phyloP scores from a whole-genome alignment of 441 rosid genomes.

The Gossypium schwendimanii region DNA sequence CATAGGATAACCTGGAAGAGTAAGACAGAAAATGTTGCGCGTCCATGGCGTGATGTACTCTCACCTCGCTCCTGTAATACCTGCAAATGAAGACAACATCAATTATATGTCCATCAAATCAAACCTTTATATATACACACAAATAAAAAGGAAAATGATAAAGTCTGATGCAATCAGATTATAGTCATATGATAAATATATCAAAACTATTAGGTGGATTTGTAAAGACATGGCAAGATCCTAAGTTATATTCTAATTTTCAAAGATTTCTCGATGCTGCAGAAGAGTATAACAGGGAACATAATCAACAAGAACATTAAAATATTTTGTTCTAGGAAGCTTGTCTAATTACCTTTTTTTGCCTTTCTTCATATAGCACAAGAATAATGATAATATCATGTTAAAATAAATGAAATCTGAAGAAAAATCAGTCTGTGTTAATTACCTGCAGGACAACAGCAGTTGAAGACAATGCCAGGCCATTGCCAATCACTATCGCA shows the following conservation, averaged over 20 bases:
- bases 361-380: not conserved
- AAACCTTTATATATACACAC: not conserved
- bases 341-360: not conserved
- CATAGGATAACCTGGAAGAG: constrained; percentile 73
- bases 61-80: constrained; percentile 98
- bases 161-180: not conserved
- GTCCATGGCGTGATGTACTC: constrained; percentile 99
- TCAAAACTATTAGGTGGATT: constrained; percentile 1
- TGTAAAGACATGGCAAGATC: constrained; percentile 3
- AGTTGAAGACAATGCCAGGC: constrained; percentile 92
- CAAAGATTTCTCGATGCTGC: not conserved
- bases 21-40: constrained; percentile 94
- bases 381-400: constrained; percentile 1
- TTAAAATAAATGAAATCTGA: constrained; percentile 9
- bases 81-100: constrained; percentile 37
- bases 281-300: not conserved
- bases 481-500: constrained; percentile 93
- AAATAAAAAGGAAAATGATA: not conserved
- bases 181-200: not conserved
- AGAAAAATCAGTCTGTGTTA: constrained; percentile 11
- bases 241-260: not conserved
- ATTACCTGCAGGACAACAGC: constrained; percentile 95
- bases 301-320: not conserved
- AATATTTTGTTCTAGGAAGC: constrained; percentile 15
- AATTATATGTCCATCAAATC: constrained; percentile 17